These are phyloP conservation scores for Phytopythium boreale DNA, from an alignment of 352 stramenopile species.

Conservation along the genomic window DNA sequence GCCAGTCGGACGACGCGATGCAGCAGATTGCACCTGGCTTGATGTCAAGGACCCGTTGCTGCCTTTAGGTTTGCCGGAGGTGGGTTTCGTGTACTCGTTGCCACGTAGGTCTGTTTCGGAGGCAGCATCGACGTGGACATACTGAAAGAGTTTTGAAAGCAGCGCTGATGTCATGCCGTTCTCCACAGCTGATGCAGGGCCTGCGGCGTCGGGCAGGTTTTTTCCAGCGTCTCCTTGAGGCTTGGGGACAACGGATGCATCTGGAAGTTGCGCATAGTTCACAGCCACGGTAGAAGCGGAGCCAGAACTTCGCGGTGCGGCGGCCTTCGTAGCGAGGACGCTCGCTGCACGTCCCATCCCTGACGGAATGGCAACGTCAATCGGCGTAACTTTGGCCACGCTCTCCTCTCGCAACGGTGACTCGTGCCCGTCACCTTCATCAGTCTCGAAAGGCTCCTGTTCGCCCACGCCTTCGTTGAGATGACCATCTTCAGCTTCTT, in stretches of 20 bases:
- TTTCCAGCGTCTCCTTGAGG: background rate
- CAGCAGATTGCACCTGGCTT: background rate
- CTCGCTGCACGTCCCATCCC: background rate
- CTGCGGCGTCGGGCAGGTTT: background rate
- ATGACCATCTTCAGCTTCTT: background rate
- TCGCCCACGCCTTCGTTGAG: background rate
- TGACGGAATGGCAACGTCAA: background rate
- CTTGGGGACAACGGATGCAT: background rate
- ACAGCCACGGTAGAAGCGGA: background rate
- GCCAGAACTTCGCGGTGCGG: background rate
- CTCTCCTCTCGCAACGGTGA: background rate
- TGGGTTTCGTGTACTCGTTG: background rate
- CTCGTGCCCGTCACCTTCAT: background rate
- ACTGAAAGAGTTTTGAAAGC: slow-evolving; percentile 1
- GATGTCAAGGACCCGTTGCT: too few species aligned
- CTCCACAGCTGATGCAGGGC: background rate
- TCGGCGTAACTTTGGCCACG: background rate
- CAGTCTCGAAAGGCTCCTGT: background rate
- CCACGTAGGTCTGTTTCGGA: background rate
- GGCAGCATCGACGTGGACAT: background rate
- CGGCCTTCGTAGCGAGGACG: too few species aligned
- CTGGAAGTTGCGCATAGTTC: background rate
- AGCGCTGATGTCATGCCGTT: background rate
- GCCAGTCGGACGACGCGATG: background rate
- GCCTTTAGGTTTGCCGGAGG: too few species aligned